phyloP scores from a whole-genome alignment of 441 rosid genomes.

The Populus hybrid region DNA sequence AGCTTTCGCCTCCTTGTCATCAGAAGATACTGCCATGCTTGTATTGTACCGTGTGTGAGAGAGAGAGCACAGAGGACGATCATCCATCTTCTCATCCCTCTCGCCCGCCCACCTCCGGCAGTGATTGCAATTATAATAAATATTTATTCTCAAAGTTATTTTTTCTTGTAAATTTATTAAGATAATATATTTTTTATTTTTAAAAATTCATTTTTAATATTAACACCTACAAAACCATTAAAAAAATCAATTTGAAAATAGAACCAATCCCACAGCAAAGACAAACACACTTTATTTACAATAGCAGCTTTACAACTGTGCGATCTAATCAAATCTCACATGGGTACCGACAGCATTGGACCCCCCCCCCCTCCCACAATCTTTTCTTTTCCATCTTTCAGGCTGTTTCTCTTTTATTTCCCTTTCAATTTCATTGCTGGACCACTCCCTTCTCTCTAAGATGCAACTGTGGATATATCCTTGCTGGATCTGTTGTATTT shows the following conservation, averaged over 20 bases:
- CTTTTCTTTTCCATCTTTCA: background rate
- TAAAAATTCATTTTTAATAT: no score
- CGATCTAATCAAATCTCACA: slow-evolving; percentile 1
- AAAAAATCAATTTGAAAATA: no score
- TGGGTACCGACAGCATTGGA: slow-evolving; percentile 5
- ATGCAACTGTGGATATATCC: slow-evolving; percentile 47
- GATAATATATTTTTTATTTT: no score
- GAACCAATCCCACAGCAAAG: background rate
- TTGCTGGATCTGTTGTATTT: slow-evolving; percentile 86
- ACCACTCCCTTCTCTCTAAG: slow-evolving; percentile 7
- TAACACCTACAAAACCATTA: no score
- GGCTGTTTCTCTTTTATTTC: slow-evolving; percentile 7
- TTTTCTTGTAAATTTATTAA: no score
- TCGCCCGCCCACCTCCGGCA: background rate
- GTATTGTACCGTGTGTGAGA: background rate
- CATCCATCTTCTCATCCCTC: background rate
- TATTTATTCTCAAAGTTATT: no score
- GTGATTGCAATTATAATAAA: no score
- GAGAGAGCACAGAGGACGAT: background rate
- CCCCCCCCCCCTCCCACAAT: background rate
- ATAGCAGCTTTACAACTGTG: slow-evolving; percentile 19
- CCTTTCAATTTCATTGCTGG: slow-evolving; percentile 7
- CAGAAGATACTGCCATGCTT: background rate
- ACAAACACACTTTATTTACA: background rate
- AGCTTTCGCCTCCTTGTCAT: background rate